These are phyloP conservation scores for Pinus albicaulis DNA, from an alignment of 75 land plant genomes.

Conservation along the genomic window DNA sequence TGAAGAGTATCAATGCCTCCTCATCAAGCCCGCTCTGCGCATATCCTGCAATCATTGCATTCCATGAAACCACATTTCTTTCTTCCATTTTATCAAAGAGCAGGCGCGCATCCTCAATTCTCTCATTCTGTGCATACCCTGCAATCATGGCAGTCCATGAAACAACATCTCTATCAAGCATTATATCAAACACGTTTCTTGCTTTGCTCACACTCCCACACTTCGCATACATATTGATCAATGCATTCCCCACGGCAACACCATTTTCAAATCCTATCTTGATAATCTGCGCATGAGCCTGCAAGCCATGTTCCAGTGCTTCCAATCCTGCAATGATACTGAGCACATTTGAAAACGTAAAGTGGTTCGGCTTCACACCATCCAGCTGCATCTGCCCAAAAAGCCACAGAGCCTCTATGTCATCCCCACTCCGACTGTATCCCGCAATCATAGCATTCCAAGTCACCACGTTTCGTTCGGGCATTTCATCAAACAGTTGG, in stretches of 20 bases:
- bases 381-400: constrained; percentile 28
- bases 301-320: constrained; percentile 38
- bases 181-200: too few relatives aligned
- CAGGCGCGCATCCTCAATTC: constrained; percentile 24
- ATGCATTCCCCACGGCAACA: constrained; percentile 16
- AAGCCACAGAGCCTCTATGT: constrained; percentile 31
- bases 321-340: constrained; percentile 31
- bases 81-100: constrained; percentile 33
- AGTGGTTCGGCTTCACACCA: constrained; percentile 26
- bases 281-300: constrained; percentile 12
- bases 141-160: constrained; percentile 41
- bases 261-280: constrained; percentile 11
- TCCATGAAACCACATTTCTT: constrained; percentile 51
- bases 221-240: constrained; percentile 20
- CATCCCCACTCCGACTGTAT: constrained; percentile 39
- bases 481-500: constrained; percentile 38
- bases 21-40: constrained; percentile 34
- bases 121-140: constrained; percentile 50
- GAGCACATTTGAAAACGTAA: constrained; percentile 33
- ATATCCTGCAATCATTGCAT: constrained; percentile 61
- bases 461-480: constrained; percentile 40
- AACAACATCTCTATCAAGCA: constrained; percentile 25
- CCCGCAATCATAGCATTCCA: constrained; percentile 83
- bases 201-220: constrained; percentile 13
- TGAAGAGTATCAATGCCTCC: constrained; percentile 40